These are phyloP conservation scores for Ricinus communis DNA, from an alignment of 345 rosid species.

Conservation along the genomic window DNA sequence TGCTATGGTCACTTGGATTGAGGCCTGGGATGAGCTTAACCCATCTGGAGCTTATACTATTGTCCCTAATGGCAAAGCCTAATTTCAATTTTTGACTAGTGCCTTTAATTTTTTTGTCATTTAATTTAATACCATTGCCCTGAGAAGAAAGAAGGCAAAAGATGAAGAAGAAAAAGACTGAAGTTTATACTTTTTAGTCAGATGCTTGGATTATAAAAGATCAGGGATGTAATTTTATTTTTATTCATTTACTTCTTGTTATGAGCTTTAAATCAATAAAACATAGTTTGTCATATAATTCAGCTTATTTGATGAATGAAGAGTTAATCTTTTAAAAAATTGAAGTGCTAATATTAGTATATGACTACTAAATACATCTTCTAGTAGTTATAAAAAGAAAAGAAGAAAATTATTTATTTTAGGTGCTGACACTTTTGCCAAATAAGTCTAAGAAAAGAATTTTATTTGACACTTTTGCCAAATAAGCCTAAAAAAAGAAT, in stretches of 20 bases:
- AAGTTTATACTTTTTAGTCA: conserved; percentile 2
- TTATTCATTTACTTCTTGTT: conserved; percentile 17
- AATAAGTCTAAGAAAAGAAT: too few species aligned
- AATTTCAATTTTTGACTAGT: conserved; percentile 13
- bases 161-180: neutral
- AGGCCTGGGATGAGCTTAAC: conserved; percentile 97
- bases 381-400: too few species aligned
- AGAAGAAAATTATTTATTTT: too few species aligned
- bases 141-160: neutral
- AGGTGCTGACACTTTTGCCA: too few species aligned
- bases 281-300: neutral
- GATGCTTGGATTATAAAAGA: neutral
- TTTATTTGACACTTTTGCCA: too few species aligned
- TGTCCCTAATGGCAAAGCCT: conserved; percentile 44
- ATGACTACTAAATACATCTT: too few species aligned
- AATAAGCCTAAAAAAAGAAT: too few species aligned
- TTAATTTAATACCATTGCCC: neutral
- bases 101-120: neutral
- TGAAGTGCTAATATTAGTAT: too few species aligned
- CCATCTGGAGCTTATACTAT: conserved; percentile 30
- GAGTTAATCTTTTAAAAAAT: neutral
- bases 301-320: neutral
- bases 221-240: conserved; percentile 21
- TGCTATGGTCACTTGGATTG: conserved; percentile 95
- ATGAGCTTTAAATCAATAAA: conserved; percentile 5